A percentile compares a stretch with the other conserved stretches of the same genome.
Conservation (phyloP, 768 basidiomycete genomes). For the Stropharia rugosoannulata region DNA sequence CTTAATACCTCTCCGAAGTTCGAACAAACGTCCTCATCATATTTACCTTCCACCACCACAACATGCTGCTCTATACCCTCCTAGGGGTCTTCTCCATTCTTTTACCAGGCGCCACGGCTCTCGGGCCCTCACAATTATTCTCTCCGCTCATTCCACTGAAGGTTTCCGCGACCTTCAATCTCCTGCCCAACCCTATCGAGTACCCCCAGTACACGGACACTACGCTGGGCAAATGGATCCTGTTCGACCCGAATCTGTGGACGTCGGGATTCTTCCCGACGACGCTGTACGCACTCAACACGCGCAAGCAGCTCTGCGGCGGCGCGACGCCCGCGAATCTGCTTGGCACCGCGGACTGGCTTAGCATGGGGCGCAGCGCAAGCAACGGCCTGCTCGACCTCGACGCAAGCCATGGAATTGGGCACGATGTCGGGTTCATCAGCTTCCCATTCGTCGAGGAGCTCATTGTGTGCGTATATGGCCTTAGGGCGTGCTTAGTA, state of each 20-base stretch:
- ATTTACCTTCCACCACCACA: too few relatives aligned
- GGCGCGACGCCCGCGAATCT: slow-evolving; percentile 34
- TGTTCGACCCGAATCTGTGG: slow-evolving; percentile 58
- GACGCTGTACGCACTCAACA: slow-evolving; percentile 50
- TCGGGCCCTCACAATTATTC: slow-evolving; percentile 49
- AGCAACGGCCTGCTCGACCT: slow-evolving; percentile 52
- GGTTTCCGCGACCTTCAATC: slow-evolving; percentile 51
- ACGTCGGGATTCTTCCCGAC: slow-evolving; percentile 69
- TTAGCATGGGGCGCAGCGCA: slow-evolving; percentile 49
- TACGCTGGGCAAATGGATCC: slow-evolving; percentile 47
- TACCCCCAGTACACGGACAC: slow-evolving; percentile 64
- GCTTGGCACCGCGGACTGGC: slow-evolving; percentile 50
- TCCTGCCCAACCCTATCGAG: slow-evolving; percentile 38
- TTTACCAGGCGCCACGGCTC: slow-evolving; percentile 1
- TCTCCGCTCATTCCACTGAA: slow-evolving; percentile 60
- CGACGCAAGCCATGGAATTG: slow-evolving; percentile 45
- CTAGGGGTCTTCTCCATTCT: too few relatives aligned
- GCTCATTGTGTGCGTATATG: slow-evolving; percentile 46
- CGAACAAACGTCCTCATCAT: too few relatives aligned
- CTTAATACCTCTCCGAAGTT: too few relatives aligned
- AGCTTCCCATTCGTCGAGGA: slow-evolving; percentile 71
- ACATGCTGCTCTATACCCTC: too few relatives aligned
- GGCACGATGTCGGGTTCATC: slow-evolving; percentile 72
- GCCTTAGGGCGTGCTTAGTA: not conserved
- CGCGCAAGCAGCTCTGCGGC: slow-evolving; percentile 51